Evolutionary conservation across 805 yeast genomes (phyloP).

Genomic region (Cyberlindnera samutprakarnensis): DNA sequence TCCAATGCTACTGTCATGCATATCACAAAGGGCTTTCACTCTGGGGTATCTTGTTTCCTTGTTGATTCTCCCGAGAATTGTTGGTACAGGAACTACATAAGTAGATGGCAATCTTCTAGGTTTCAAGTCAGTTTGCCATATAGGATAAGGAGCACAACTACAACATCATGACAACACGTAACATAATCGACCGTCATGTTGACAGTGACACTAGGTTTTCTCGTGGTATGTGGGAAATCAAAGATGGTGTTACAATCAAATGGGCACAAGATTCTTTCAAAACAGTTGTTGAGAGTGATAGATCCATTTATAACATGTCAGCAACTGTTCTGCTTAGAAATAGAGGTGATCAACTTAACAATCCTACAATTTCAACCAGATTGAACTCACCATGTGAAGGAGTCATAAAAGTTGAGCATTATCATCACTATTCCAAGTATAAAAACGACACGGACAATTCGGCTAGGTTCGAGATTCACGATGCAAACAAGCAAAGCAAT

Average conservation of each 20-base stretch:
- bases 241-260: constrained; percentile 12
- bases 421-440: constrained; percentile 17
- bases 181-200: constrained; percentile 10
- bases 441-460: constrained; percentile 9
- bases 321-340: constrained; percentile 6
- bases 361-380: constrained; percentile 18
- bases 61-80: too few species aligned
- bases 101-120: too few species aligned
- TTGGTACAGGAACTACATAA: too few species aligned
- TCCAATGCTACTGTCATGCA: too few species aligned
- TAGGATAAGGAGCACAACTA: too few species aligned
- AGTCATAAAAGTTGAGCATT: constrained; percentile 16
- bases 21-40: too few species aligned
- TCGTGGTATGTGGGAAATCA: constrained; percentile 19
- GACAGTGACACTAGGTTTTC: constrained; percentile 13
- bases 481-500: constrained; percentile 2
- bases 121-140: too few species aligned
- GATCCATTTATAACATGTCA: constrained; percentile 10
- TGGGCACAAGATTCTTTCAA: constrained; percentile 18
- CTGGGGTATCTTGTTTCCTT: too few species aligned
- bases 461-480: constrained; percentile 14
- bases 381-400: constrained; percentile 11
- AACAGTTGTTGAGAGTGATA: constrained; percentile 10
- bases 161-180: constrained; percentile 7
- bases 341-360: constrained; percentile 15